Evolutionary conservation across 768 basidiomycete species (phyloP).

Genomic region (Grammothele lineata): DNA sequence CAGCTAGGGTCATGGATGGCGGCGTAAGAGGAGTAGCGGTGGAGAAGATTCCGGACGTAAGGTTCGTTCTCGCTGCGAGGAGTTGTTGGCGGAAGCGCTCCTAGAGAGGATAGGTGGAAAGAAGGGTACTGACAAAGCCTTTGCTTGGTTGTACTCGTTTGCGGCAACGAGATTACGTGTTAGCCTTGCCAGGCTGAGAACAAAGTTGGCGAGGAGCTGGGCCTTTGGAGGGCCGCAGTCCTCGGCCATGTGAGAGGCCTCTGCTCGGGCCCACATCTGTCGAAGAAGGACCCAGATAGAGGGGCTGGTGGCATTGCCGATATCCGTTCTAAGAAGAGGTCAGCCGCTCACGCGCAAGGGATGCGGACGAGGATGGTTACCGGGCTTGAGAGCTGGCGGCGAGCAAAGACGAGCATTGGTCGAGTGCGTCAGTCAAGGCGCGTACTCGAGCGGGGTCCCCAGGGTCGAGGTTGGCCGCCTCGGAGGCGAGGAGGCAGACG

Average conservation of each 20-base stretch:
- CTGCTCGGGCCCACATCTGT: constrained; percentile 45
- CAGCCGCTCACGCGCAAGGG: background rate
- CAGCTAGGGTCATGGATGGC: constrained; percentile 59
- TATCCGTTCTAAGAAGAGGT: constrained; percentile 25
- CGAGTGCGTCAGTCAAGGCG: constrained; percentile 42
- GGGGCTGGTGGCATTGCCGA: constrained; percentile 34
- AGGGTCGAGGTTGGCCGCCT: too few relatives aligned
- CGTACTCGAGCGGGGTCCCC: too few relatives aligned
- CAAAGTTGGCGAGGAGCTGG: constrained; percentile 18
- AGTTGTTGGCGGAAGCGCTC: background rate
- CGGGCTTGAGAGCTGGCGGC: constrained; percentile 39
- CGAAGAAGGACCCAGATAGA: constrained; percentile 53
- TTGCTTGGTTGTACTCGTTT: constrained; percentile 62
- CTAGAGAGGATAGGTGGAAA: background rate
- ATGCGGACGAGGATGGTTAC: constrained; percentile 16
- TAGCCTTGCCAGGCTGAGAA: constrained; percentile 54
- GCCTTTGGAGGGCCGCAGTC: too few relatives aligned
- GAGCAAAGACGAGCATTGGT: constrained; percentile 47
- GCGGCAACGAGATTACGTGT: constrained; percentile 84
- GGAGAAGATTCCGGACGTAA: constrained; percentile 60
- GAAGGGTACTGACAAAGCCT: constrained; percentile 60
- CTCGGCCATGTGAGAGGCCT: too few relatives aligned
- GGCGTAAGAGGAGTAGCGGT: constrained; percentile 74
- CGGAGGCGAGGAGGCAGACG: too few relatives aligned
- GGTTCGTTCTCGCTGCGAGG: constrained; percentile 62